Evolutionary conservation across 495 filamentous ascomycete species (phyloP).

Genomic region (Ascodesmis nigricans): DNA sequence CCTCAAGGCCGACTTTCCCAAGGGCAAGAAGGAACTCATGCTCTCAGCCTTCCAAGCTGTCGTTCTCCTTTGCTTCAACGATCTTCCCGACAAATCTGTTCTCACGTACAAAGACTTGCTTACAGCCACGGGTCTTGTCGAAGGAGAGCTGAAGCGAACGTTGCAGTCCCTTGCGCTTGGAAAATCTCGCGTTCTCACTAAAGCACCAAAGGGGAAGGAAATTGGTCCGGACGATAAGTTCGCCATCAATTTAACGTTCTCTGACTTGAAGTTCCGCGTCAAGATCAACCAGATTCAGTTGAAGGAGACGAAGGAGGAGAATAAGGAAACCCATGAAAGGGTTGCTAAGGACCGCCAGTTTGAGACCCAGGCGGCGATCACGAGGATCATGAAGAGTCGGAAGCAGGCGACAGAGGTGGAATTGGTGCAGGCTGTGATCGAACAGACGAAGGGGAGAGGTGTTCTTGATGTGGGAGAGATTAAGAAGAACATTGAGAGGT

Average conservation of each 20-base stretch:
- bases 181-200: slow-evolving; percentile 52
- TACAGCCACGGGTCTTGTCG: slow-evolving; percentile 41
- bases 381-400: slow-evolving; percentile 87
- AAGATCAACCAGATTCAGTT: slow-evolving; percentile 98
- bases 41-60: slow-evolving; percentile 81
- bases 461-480: slow-evolving; percentile 67
- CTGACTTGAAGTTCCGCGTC: slow-evolving; percentile 64
- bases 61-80: slow-evolving; percentile 82
- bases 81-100: slow-evolving; percentile 30
- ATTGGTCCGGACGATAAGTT: slow-evolving; percentile 61
- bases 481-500: slow-evolving; percentile 93
- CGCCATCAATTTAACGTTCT: slow-evolving; percentile 51
- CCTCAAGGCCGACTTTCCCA: slow-evolving; percentile 52
- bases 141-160: slow-evolving; percentile 62
- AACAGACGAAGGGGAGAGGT: slow-evolving; percentile 63
- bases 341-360: slow-evolving; percentile 77
- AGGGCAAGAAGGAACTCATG: slow-evolving; percentile 60
- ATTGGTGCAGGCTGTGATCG: slow-evolving; percentile 69
- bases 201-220: slow-evolving; percentile 66
- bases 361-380: slow-evolving; percentile 92
- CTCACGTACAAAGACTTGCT: slow-evolving; percentile 51
- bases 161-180: slow-evolving; percentile 87
- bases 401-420: slow-evolving; percentile 68
- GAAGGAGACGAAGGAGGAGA: slow-evolving; percentile 79
- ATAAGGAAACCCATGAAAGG: slow-evolving; percentile 74